Percentiles rank a stretch among this genome's conserved stretches.
Evolutionary conservation across 768 basidiomycete species (phyloP).

Genomic region (Exsudoporus frostii): DNA sequence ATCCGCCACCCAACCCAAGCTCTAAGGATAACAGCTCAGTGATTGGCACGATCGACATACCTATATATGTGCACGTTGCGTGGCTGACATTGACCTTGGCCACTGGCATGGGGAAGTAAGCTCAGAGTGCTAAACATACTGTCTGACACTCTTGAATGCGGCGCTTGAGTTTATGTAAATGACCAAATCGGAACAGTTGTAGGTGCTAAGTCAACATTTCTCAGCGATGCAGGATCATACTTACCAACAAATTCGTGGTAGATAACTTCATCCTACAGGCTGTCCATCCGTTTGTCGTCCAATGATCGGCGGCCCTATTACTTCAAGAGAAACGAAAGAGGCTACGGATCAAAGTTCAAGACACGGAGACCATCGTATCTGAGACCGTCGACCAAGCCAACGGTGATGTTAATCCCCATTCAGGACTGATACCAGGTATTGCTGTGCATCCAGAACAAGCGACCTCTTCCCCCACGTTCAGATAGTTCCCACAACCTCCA

Average conservation of each 20-base stretch:
- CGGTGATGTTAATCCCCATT: neutral
- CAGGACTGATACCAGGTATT: conserved; percentile 18
- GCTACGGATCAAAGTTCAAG: neutral
- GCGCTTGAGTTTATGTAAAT: neutral
- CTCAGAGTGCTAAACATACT: no score
- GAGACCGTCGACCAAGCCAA: neutral
- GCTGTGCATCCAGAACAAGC: conserved; percentile 8
- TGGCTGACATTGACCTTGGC: no score
- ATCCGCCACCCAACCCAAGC: neutral
- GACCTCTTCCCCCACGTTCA: neutral
- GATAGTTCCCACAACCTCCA: neutral
- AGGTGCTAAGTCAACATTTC: neutral
- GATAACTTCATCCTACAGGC: neutral
- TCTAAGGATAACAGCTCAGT: no score
- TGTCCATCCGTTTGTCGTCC: neutral
- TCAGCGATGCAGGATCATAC: neutral
- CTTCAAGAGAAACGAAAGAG: conserved; percentile 29
- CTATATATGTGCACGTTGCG: no score
- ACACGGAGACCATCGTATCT: neutral
- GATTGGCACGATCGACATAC: no score
- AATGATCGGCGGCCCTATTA: conserved; percentile 3
- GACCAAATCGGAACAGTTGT: no score
- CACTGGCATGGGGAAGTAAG: no score
- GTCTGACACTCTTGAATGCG: no score
- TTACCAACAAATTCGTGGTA: conserved; percentile 26